Evolutionary conservation across 208 protist species (phyloP).

Genomic region (Wallacemonas collosoma): DNA sequence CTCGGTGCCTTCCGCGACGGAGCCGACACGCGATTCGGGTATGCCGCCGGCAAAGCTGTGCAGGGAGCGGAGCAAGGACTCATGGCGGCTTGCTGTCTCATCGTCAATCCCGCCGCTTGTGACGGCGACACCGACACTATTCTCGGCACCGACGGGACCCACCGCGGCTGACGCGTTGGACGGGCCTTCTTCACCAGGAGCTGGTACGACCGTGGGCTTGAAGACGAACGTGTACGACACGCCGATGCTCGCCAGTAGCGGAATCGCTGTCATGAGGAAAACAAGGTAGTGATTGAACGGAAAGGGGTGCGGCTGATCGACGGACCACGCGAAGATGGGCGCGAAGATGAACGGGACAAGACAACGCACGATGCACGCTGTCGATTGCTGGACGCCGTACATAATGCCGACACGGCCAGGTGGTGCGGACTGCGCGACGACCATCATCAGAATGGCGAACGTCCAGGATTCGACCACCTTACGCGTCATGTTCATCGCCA

Average conservation of each 20-base stretch:
- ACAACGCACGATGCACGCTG: constrained; percentile 62
- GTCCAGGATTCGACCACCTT: constrained; percentile 63
- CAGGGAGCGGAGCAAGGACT: constrained; percentile 13
- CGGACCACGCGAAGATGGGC: constrained; percentile 83
- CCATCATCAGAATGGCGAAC: constrained; percentile 61
- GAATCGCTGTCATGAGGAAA: constrained; percentile 60
- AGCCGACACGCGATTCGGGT: not conserved
- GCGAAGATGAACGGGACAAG: constrained; percentile 61
- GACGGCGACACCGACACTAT: not conserved
- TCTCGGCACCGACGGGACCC: not conserved
- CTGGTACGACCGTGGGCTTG: constrained; percentile 11
- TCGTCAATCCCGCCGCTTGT: constrained; percentile 5
- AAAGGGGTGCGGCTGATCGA: constrained; percentile 35
- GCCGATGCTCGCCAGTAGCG: constrained; percentile 34
- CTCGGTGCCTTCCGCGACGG: constrained; percentile 18
- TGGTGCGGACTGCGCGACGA: constrained; percentile 65
- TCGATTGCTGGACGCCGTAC: constrained; percentile 80
- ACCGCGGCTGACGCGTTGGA: not conserved
- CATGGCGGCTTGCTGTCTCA: constrained; percentile 13
- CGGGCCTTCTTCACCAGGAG: not conserved
- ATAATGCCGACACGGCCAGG: constrained; percentile 57
- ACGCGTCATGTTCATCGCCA: constrained; percentile 45
- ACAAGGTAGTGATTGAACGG: constrained; percentile 78
- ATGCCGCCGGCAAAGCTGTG: constrained; percentile 19
- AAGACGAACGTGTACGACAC: constrained; percentile 21